Base-by-base conservation (phyloP, 768 basidiomycete species). In the Leucogyrophana mollusca region DNA sequence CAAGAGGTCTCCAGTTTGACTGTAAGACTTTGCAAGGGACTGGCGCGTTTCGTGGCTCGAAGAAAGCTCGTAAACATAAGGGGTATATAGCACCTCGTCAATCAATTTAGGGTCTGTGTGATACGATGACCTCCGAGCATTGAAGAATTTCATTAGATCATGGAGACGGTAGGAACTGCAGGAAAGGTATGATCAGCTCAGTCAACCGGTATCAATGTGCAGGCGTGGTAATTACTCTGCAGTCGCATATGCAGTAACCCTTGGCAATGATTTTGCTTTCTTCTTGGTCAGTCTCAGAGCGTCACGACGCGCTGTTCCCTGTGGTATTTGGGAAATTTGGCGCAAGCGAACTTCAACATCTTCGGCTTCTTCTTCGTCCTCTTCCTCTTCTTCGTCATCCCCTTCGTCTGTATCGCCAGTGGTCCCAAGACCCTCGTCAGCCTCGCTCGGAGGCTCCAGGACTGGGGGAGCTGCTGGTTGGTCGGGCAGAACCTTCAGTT, bases 221-320 rank as follows among this genome's bases (percentile, higher is more conserved):
- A 47, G 21, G 25, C 27, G 34, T 34, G 25, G 6, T 4, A 24
- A 18, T 55, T 65, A 94, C 94, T 79, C 85, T 24, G 94, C 90
- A 13, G 93, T 96, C 35, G 94, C 92, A 66, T 95, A 96, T 4
- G 94, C 94, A 2, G 94, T 96, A n/a, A 94, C 94, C 56, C 94
- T 72, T 24, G 94, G 94, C 10, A 96, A 65, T 10, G 82, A 83
- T 62, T 94, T 94, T 2, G 93, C 92, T 63, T 94, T 95, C 71
- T 90, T 94, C 71, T 96, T 95, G 2, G 94, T 97, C 53, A 97
- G 66, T 48, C 76, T 84, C 51, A 93, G 68, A 3, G 94, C 94
- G 70, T 97, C 94, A 49, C 91, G 77, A 34, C 92, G 82, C 7
- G 94, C 94, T 17, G 94, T 92, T 3, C 94, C 94, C 36, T 91